These are phyloP conservation scores for Petrea volubilis DNA, from an alignment of 257 asterid genomes.

Conservation along the genomic window DNA sequence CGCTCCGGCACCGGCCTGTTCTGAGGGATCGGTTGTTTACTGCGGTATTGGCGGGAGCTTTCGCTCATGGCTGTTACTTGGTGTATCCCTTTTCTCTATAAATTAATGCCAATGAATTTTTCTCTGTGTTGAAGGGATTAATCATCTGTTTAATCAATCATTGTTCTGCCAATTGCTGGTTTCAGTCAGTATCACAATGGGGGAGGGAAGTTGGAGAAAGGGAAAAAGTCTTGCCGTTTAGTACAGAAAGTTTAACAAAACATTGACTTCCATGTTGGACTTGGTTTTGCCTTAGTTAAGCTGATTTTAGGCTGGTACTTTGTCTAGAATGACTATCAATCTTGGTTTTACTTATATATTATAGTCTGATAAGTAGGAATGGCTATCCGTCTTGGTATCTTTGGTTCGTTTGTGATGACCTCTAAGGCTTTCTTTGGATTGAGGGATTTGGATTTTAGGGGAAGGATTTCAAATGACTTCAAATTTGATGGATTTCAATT, in stretches of 20 bases:
- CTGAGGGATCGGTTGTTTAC: constrained; percentile 71
- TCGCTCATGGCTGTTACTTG: constrained; percentile 73
- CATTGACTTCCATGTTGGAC: not conserved
- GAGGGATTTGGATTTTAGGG: too few species aligned
- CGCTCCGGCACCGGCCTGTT: constrained; percentile 65
- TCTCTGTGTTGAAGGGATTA: not conserved
- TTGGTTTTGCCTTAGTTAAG: constrained; percentile 1
- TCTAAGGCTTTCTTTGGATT: not conserved
- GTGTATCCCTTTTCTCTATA: constrained; percentile 40
- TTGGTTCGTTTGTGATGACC: not conserved
- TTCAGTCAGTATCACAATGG: not conserved
- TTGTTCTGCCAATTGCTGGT: not conserved
- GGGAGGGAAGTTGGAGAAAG: constrained; percentile 7
- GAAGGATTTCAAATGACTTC: too few species aligned
- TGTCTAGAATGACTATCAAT: too few species aligned
- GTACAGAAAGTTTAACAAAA: not conserved
- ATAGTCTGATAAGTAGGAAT: not conserved
- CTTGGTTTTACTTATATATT: not conserved
- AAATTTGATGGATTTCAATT: too few species aligned
- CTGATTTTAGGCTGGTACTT: too few species aligned
- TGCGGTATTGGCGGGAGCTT: constrained; percentile 78
- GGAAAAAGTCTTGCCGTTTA: not conserved
- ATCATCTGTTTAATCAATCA: not conserved
- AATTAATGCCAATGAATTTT: not conserved
- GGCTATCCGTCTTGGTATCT: not conserved